Conservation (phyloP, 495 filamentous ascomycete species). For the Penicillium bialowiezense region DNA sequence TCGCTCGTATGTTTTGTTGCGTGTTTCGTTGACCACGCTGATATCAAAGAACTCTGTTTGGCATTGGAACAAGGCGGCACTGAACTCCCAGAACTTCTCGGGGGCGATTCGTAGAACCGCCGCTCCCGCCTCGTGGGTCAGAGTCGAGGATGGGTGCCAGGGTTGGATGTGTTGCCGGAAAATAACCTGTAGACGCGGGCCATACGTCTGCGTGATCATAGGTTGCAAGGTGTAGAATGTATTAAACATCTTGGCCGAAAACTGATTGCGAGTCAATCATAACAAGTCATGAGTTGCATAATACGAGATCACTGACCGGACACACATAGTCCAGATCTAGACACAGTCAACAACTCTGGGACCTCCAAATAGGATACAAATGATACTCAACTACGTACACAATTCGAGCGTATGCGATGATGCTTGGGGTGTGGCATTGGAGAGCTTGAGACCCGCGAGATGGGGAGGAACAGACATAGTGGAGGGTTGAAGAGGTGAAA, state of each 20-base stretch:
- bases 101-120: constrained; percentile 69
- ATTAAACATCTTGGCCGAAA: constrained; percentile 69
- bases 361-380: not conserved
- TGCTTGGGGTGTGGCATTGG: constrained; percentile 35
- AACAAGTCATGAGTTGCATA: not conserved
- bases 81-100: constrained; percentile 74
- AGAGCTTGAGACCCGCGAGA: constrained; percentile 68
- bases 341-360: constrained; percentile 1
- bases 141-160: constrained; percentile 89
- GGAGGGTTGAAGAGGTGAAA: not conserved
- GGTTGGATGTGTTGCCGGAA: constrained; percentile 93
- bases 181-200: constrained; percentile 62
- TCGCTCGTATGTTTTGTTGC: constrained; percentile 80
- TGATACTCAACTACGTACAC: constrained; percentile 38
- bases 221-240: constrained; percentile 64
- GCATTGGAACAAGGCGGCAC: constrained; percentile 63
- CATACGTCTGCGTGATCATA: constrained; percentile 53
- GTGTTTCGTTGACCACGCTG: constrained; percentile 71
- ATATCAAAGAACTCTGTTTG: constrained; percentile 80
- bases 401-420: constrained; percentile 72
- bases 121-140: constrained; percentile 81
- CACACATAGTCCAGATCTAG: constrained; percentile 82
- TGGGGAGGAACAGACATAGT: constrained; percentile 75
- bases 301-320: constrained; percentile 49
- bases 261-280: constrained; percentile 23